Evolutionary conservation across 805 yeast species (phyloP), one percentile per base, ranked within the genome.

Genomic region (Candida boidinii): DNA sequence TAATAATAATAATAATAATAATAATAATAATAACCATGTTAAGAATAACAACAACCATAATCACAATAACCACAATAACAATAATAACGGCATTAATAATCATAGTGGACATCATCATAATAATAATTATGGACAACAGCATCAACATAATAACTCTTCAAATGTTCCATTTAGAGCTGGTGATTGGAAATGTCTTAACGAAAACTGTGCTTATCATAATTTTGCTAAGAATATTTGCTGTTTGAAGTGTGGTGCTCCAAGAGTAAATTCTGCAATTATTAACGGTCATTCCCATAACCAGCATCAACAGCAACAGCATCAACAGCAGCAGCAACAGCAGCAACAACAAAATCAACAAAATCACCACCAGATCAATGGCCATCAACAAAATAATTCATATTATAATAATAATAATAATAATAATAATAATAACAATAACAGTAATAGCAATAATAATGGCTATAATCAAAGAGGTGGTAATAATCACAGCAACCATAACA

Each of bases 81-180:
- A 42, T 29, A 34, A 37, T 24, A 43, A 41, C 34, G 36, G 43
- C 28, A 40, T 37, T 20, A 36, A 31, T 29, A 38, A 34, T 34
- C 38, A 33, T 36, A 43, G 37, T 26, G 37, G 39, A 34, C 44
- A 39, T 36, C 40, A 40, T 31, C 42, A 37, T 33, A 44, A 42
- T 34, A 46, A 49, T 32, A 41, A 44, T 28, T 44, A 38, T 19
- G 26, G 31, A 24, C 28, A 29, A 8, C 23, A 34, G 23, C 30
- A 33, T 33, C 35, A n/a, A n/a, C 38, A 34, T 21, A 41, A 42
- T 25, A 41, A 37, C 16, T 38, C 54, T 10, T 53, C 60, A 4
- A 64, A 74, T 46, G 94, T 88, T n/a, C 95, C 96, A 20, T 88
- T 88, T 58, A 71, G 96, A 46, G 96, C 96, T 3, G 96, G 96